Evolutionary conservation across 345 rosid species (phyloP).

Genomic region (Boechera stricta): DNA sequence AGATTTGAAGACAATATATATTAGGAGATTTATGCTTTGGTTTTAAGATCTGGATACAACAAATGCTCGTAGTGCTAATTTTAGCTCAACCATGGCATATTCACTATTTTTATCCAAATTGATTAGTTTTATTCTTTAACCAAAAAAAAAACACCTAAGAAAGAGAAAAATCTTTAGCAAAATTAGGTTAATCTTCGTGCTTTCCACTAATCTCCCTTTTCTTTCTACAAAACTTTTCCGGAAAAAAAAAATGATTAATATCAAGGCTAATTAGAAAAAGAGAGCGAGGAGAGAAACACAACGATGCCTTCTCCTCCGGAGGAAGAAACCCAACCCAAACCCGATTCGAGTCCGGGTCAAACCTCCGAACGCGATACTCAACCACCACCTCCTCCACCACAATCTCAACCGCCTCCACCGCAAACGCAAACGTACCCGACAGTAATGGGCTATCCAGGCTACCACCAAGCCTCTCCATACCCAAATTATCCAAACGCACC

Average conservation of each 20-base stretch:
- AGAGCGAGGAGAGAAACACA: slow-evolving; percentile 16
- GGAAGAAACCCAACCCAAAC: slow-evolving; percentile 39
- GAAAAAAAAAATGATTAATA: neutral
- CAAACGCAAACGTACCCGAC: slow-evolving; percentile 32
- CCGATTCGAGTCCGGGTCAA: slow-evolving; percentile 34
- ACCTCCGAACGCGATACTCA: slow-evolving; percentile 43
- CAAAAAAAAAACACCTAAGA: slow-evolving; percentile 4
- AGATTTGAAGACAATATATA: neutral
- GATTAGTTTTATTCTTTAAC: slow-evolving; percentile 20
- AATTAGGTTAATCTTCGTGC: slow-evolving; percentile 25
- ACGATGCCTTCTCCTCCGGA: slow-evolving; percentile 49
- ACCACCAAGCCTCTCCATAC: slow-evolving; percentile 30
- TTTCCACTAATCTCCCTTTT: slow-evolving; percentile 36
- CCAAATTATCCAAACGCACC: slow-evolving; percentile 42
- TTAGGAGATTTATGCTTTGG: neutral
- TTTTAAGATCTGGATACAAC: neutral
- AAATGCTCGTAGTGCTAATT: slow-evolving; percentile 23
- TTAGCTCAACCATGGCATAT: slow-evolving; percentile 34
- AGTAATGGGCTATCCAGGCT: slow-evolving; percentile 47
- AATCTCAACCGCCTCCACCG: slow-evolving; percentile 24
- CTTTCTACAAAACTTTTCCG: slow-evolving; percentile 21
- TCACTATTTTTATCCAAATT: slow-evolving; percentile 43
- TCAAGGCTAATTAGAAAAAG: neutral
- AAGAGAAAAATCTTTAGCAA: slow-evolving; percentile 8
- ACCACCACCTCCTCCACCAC: slow-evolving; percentile 32